A percentile compares a stretch with the other conserved stretches of the same genome.
Conservation (phyloP, 371 early-diverging fungal species). For the Coemansia sp. region DNA sequence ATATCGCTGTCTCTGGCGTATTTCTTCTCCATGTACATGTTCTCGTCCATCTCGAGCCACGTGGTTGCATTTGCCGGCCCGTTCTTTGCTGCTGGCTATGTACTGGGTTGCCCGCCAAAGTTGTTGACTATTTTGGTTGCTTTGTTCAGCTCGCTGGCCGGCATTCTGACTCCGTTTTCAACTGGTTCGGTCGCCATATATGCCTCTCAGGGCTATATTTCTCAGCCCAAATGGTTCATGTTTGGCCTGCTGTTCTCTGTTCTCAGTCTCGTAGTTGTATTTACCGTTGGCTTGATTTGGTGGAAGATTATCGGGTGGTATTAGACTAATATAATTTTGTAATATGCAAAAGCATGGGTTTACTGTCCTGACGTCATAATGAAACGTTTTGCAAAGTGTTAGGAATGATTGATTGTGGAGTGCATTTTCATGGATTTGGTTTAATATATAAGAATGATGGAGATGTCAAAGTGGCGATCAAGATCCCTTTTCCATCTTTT, state of each 20-base stretch:
- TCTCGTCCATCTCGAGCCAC: constrained; percentile 68
- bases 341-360: background rate
- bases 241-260: constrained; percentile 60
- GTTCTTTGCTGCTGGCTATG: constrained; percentile 71
- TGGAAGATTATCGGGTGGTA: constrained; percentile 71
- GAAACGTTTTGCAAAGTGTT: no score
- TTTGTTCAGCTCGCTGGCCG: constrained; percentile 66
- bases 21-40: constrained; percentile 70
- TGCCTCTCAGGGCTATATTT: constrained; percentile 61
- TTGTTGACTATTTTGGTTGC: constrained; percentile 62
- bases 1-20: constrained; percentile 63
- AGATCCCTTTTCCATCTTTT: no score
- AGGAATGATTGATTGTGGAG: no score
- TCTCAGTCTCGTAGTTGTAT: constrained; percentile 58
- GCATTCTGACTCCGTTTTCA: constrained; percentile 60
- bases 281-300: constrained; percentile 69
- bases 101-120: constrained; percentile 61
- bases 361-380: no score
- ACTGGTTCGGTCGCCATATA: constrained; percentile 62
- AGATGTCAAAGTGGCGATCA: no score
- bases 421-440: no score
- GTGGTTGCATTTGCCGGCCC: constrained; percentile 73
- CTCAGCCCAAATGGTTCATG: constrained; percentile 62
- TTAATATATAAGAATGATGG: no score
- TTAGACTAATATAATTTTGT: background rate